Conservation (phyloP, 2,329 filamentous ascomycete genomes). For the Epichloe typhina region DNA sequence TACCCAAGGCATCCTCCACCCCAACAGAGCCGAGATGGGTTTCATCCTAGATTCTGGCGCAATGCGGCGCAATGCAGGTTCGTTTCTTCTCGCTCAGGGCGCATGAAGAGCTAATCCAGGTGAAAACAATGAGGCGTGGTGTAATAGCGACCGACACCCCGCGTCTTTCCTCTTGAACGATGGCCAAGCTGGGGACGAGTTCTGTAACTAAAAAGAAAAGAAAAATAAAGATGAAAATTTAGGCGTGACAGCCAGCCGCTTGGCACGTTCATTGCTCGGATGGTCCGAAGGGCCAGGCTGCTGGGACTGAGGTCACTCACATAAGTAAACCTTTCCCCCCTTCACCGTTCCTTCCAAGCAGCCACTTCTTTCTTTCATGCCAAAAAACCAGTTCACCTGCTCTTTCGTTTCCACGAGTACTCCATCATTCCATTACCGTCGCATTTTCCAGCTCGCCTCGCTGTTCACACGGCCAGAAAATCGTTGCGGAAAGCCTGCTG, state of each 20-base stretch:
- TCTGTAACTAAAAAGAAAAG: neutral
- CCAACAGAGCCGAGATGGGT: neutral
- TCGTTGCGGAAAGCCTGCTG: neutral
- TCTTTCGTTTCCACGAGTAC: constrained; percentile 5
- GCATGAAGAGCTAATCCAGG: no score
- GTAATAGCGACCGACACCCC: no score
- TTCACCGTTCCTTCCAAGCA: constrained; percentile 16
- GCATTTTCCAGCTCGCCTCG: neutral
- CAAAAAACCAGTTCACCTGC: constrained; percentile 7
- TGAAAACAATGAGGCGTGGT: no score
- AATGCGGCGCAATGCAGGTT: no score
- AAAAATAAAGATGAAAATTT: neutral
- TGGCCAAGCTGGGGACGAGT: neutral
- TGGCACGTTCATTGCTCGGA: constrained; percentile 5
- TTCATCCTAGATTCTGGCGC: neutral
- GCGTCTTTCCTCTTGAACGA: neutral
- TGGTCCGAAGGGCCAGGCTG: constrained; percentile 5
- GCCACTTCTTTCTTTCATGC: constrained; percentile 12
- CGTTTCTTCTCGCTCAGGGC: no score
- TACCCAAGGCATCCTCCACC: no score
- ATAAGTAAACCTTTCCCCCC: constrained; percentile 24
- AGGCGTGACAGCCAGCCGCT: constrained; percentile 3
- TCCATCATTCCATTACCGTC: constrained; percentile 5
- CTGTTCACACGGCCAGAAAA: neutral
- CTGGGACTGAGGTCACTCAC: constrained; percentile 14